Evolutionary conservation across 2,329 filamentous ascomycete species (phyloP), one percentile per base, ranked within the genome.

Genomic region (Penicillium fuscoglaucum): DNA sequence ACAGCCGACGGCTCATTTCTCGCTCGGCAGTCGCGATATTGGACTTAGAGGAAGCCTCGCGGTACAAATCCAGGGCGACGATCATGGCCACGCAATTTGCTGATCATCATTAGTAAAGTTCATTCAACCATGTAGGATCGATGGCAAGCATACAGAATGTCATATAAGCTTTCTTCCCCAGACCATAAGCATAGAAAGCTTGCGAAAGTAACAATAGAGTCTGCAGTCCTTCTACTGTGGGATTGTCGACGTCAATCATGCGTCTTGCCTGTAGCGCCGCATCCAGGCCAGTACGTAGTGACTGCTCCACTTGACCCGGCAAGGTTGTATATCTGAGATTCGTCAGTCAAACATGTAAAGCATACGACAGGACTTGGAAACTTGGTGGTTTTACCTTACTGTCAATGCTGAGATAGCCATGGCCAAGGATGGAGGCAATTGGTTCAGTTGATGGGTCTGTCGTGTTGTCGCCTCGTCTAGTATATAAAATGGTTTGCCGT

Each of bases 121-220:
- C 21, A 44, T 31, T 28, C n/a, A 44, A 19, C 9, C 17, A 33
- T 19, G 5, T 6, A 7, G 9, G 35, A 26, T 29, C 15, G 8
- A 48, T 15, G 2, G 5, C 15, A 40, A 37, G 15, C 63, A 29
- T 86, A 90, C 90, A 85, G 66, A 96, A 81, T 40, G 92, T 81
- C 91, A 96, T 96, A 66, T 92, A 95, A 1, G 90, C 88, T 74
- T 90, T 95, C 76, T 90, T 93, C 17, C 91, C 90, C 68, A 89
- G 87, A 28, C 91, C 91, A 31, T 86, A 82, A 37, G 91, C 90
- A 49, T 87, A 91, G 67, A 87, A 93, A 3, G 90, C 87, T 69
- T 88, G 86, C 0, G 89, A 86, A 2, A 96, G 83, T 10, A 96
- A 80, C 46, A 96, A 77, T 17, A 93, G 79, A 3, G 90, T 83